Evolutionary conservation across 345 rosid species (phyloP), one percentile per base, ranked within the genome.

Genomic region (Salix suchowensis): DNA sequence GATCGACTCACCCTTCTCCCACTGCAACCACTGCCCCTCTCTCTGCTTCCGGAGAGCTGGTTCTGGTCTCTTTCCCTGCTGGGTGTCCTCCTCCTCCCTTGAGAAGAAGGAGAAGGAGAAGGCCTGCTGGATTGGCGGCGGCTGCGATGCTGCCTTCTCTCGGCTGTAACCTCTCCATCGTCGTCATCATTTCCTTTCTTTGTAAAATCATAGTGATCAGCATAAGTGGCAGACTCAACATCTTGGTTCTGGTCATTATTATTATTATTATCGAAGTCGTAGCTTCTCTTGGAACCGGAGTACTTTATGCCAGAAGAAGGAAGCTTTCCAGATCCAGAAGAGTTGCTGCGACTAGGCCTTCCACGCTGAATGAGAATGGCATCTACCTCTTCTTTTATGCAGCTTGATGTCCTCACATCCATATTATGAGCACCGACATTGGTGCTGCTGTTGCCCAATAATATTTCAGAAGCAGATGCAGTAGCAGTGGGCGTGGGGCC

Each of bases 301-400:
- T 24, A 24, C 26, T 24, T 24, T 24, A 24, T 24, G 26, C 26
- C 26, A 24, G 26, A 24, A 21, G 84, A 81, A 5, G 85, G 77
- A 0, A 77, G 65, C 79, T 87, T 88, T 2, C 85, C 77, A 0
- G 70, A 67, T 16, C 82, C 88, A 1, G 88, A 88, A 2, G 98
- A 92, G 78, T 90, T 92, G 81, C 91, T 95, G 62, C 94, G 82
- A 88, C 98, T 93, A 30, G 93, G 90, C 78, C 94, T 87, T 24
- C 98, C 99, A 52, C 99, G 93, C 24, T 93, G 99, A 34, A 96
- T 91, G 71, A 96, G 85, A 77, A 95, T 96, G 42, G 98, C 97
- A 60, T 95, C 98, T 26, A 95, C 97, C 77, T 93, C 97, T 74
- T 96, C 99, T 34, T 90, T 88, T 2, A 88, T 86, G 76, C 92